These are phyloP conservation scores for Ilyonectria destructans DNA, from an alignment of 2,329 filamentous ascomycete genomes.

Conservation along the genomic window DNA sequence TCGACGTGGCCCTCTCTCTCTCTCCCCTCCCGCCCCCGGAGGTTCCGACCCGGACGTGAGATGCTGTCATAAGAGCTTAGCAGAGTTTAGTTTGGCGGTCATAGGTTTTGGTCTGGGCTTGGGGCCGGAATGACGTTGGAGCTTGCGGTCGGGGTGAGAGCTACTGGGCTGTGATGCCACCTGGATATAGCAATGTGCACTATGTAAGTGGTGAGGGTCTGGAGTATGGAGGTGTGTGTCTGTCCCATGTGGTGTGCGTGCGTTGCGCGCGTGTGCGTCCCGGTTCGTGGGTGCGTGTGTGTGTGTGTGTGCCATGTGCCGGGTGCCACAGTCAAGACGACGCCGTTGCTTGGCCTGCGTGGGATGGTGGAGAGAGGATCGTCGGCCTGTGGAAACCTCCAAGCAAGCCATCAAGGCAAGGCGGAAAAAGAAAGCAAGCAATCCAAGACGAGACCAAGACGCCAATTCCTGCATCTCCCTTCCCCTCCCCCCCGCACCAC, in stretches of 20 bases:
- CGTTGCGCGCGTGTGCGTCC: background rate
- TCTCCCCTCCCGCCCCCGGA: background rate
- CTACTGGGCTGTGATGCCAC: constrained; percentile 11
- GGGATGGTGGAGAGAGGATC: background rate
- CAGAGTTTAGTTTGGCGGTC: background rate
- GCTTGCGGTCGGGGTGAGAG: constrained; percentile 23
- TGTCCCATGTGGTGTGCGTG: background rate
- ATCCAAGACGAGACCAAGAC: too few species aligned
- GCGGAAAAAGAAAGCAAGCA: background rate
- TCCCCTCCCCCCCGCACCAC: too few species aligned
- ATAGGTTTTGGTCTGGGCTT: background rate
- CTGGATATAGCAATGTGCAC: background rate
- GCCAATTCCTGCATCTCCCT: too few species aligned
- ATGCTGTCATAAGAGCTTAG: background rate
- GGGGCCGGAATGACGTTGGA: constrained; percentile 23
- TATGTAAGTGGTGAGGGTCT: background rate
- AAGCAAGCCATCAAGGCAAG: too few species aligned
- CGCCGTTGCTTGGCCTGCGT: background rate
- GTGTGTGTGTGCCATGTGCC: background rate
- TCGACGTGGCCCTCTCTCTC: too few species aligned
- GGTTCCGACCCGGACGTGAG: background rate
- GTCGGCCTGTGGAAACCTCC: background rate
- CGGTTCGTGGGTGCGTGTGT: background rate
- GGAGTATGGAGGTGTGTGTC: background rate
- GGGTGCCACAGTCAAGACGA: background rate